phyloP scores from a whole-genome alignment of 2,329 filamentous ascomycete genomes.

The Diaporthe sp. region DNA sequence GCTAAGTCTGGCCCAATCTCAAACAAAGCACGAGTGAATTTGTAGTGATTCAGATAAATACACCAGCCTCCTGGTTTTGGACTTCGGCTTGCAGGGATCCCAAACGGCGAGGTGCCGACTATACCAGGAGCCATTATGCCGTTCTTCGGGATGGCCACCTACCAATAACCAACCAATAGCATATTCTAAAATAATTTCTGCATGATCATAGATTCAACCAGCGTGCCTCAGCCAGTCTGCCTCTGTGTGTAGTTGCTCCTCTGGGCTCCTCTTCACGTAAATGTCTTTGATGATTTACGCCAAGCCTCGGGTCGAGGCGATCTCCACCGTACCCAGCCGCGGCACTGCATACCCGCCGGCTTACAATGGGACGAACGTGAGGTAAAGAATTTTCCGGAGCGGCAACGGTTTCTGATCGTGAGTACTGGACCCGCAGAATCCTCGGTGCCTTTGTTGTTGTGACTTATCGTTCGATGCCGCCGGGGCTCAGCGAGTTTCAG shows the following conservation, averaged over 20 bases:
- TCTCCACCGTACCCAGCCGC: neutral
- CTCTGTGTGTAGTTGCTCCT: neutral
- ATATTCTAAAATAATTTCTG: neutral
- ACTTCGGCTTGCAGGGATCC: neutral
- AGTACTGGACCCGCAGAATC: neutral
- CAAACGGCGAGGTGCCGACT: no score
- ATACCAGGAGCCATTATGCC: neutral
- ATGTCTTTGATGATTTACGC: neutral
- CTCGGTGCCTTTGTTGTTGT: neutral
- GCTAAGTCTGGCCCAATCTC: neutral
- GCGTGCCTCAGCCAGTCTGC: neutral
- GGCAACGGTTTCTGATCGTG: conserved; percentile 8
- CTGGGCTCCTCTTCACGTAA: neutral
- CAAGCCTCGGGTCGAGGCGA: conserved; percentile 6
- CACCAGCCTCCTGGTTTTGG: conserved; percentile 15
- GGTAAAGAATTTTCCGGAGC: conserved; percentile 6
- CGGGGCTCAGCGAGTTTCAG: conserved; percentile 29
- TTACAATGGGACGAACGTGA: conserved; percentile 12
- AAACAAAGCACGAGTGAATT: neutral
- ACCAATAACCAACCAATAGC: neutral
- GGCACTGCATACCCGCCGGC: neutral
- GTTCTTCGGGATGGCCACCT: no score
- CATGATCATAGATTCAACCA: neutral
- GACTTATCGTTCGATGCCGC: conserved; percentile 18
- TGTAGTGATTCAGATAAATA: neutral